These are phyloP conservation scores for Bretziella fagacearum DNA, from an alignment of 2,329 filamentous ascomycete genomes.

Conservation along the genomic window DNA sequence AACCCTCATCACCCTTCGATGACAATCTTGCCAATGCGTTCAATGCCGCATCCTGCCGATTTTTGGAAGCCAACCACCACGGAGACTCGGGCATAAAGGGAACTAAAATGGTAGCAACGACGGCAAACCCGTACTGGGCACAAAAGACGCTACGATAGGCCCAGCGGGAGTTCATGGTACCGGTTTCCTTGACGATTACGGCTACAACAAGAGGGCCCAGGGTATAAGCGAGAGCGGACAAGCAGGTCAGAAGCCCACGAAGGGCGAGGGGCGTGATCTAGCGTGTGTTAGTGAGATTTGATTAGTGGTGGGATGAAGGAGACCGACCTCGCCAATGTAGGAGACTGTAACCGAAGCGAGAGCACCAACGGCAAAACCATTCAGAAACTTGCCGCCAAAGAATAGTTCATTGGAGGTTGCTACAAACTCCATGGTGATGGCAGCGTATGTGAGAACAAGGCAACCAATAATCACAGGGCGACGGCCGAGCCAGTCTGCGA, in stretches of 20 bases:
- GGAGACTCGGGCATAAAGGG: constrained; percentile 20
- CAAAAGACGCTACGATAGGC: constrained; percentile 21
- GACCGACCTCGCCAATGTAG: constrained; percentile 21
- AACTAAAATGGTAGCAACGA: constrained; percentile 19
- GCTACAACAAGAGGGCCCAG: constrained; percentile 21
- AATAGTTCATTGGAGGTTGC: constrained; percentile 25
- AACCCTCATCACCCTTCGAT: not conserved
- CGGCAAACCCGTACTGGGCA: constrained; percentile 22
- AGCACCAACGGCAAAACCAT: constrained; percentile 24
- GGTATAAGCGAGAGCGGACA: constrained; percentile 20
- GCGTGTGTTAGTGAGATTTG: not conserved
- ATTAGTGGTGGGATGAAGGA: not conserved
- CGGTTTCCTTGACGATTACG: constrained; percentile 22
- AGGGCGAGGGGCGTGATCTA: constrained; percentile 20
- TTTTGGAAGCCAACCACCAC: constrained; percentile 23
- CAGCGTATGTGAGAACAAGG: constrained; percentile 23
- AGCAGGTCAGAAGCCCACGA: constrained; percentile 20
- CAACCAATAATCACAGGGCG: constrained; percentile 21
- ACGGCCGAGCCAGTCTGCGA: constrained; percentile 25
- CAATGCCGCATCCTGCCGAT: constrained; percentile 22
- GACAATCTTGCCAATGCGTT: constrained; percentile 21
- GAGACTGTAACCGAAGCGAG: constrained; percentile 19
- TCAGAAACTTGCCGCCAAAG: constrained; percentile 27
- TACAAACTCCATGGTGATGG: constrained; percentile 26
- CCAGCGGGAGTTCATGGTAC: constrained; percentile 19